A percentile compares a stretch with the other conserved stretches of the same genome.
These are phyloP conservation scores for Rhodotorula sp. DNA, from an alignment of 1,284 basidiomycete genomes.

Conservation along the genomic window DNA sequence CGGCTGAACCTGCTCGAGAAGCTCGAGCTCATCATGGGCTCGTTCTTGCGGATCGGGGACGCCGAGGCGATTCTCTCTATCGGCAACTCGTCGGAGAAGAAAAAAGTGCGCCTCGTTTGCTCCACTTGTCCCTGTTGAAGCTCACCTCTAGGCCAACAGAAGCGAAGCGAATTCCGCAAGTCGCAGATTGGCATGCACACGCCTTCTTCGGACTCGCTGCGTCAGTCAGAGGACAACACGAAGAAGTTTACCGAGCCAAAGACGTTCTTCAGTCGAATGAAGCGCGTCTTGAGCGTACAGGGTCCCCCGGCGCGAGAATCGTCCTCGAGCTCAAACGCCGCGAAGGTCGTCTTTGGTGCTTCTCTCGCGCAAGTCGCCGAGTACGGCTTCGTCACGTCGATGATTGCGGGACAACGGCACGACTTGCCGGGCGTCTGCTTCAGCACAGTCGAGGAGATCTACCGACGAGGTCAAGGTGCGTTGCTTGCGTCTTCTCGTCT, in stretches of 20 bases:
- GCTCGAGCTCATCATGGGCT: constrained; percentile 33
- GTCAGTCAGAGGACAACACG: background rate
- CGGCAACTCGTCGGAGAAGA: constrained; percentile 14
- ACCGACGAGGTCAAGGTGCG: constrained; percentile 46
- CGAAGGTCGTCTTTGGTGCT: constrained; percentile 43
- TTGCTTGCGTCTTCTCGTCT: background rate
- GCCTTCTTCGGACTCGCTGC: background rate
- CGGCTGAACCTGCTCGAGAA: constrained; percentile 37
- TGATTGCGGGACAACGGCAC: constrained; percentile 49
- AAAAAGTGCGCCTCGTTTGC: constrained; percentile 1
- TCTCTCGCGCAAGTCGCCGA: constrained; percentile 43
- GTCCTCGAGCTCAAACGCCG: background rate
- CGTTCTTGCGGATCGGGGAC: constrained; percentile 29
- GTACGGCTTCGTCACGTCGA: constrained; percentile 46
- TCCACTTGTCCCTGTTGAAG: background rate
- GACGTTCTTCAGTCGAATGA: constrained; percentile 33
- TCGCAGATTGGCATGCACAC: constrained; percentile 19
- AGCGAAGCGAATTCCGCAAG: constrained; percentile 17
- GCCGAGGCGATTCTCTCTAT: constrained; percentile 36
- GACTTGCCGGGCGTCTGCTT: constrained; percentile 49
- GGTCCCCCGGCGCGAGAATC: constrained; percentile 13
- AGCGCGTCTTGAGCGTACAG: constrained; percentile 26
- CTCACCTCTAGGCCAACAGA: too few relatives aligned
- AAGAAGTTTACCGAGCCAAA: background rate
- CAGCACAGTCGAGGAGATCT: constrained; percentile 50